Conservation (phyloP, 1,139 yeast species). For the Saccharomycopsis crataegensis region DNA sequence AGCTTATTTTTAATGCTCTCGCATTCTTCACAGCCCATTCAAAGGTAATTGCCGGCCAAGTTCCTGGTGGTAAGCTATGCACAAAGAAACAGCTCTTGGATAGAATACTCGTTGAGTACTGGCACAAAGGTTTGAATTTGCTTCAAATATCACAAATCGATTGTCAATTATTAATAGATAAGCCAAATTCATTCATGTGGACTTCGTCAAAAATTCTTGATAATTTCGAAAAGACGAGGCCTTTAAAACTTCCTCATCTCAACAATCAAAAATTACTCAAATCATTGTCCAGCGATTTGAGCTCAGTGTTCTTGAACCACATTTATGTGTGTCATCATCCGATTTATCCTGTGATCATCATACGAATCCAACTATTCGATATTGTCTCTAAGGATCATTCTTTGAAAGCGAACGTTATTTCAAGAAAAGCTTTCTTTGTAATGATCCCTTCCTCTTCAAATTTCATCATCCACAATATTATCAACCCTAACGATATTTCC, state of each 20-base stretch:
- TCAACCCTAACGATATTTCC: not conserved
- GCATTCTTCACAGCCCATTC: constrained; percentile 11
- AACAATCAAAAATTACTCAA: constrained; percentile 36
- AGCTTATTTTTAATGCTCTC: constrained; percentile 19
- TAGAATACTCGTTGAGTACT: constrained; percentile 44
- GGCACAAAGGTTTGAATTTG: constrained; percentile 59
- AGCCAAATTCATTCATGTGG: constrained; percentile 50
- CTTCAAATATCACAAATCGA: constrained; percentile 70
- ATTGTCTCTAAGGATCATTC: constrained; percentile 6
- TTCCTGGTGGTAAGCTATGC: not conserved
- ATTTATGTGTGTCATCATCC: constrained; percentile 67
- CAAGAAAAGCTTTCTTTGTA: constrained; percentile 8
- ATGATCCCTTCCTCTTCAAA: constrained; percentile 1
- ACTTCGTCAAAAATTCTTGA: constrained; percentile 47
- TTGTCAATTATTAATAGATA: constrained; percentile 53
- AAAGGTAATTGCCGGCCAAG: constrained; percentile 5
- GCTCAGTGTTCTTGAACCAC: constrained; percentile 46
- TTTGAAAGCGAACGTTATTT: not conserved
- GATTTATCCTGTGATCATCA: constrained; percentile 46
- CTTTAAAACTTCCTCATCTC: constrained; percentile 32
- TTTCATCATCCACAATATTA: not conserved
- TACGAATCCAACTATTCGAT: constrained; percentile 67
- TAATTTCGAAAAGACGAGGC: constrained; percentile 30
- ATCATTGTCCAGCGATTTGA: constrained; percentile 40
- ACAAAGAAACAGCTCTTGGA: constrained; percentile 42